These are phyloP conservation scores for Xylaria acuta DNA, from an alignment of 495 filamentous ascomycete species.

Conservation along the genomic window DNA sequence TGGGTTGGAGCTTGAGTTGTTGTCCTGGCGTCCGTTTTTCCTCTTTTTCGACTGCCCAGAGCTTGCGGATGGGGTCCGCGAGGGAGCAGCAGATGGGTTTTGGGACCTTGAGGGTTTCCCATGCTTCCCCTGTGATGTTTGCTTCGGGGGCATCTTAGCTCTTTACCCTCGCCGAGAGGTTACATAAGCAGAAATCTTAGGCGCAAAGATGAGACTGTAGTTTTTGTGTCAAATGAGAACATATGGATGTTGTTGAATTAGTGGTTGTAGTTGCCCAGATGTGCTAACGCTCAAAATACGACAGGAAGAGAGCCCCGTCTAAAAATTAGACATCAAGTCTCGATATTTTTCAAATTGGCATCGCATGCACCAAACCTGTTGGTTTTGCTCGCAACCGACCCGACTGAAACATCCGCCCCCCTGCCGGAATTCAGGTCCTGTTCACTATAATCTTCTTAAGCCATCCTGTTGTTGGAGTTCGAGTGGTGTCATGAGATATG, in stretches of 20 bases:
- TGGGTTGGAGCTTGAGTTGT: constrained; percentile 51
- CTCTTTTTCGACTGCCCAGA: constrained; percentile 32
- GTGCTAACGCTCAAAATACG: neutral
- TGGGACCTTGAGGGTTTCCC: constrained; percentile 16
- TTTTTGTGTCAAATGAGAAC: neutral
- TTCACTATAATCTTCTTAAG: neutral
- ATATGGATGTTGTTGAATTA: neutral
- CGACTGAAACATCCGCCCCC: neutral
- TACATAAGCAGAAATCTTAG: neutral
- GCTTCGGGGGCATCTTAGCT: constrained; percentile 35
- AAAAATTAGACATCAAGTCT: neutral
- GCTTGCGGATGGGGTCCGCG: neutral
- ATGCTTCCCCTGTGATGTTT: constrained; percentile 27
- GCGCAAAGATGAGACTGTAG: neutral
- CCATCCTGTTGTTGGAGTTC: neutral
- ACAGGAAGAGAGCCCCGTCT: neutral
- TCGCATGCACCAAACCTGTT: neutral
- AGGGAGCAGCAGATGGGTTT: neutral
- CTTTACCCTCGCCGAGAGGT: neutral
- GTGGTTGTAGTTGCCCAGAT: too few species aligned
- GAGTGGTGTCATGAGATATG: neutral
- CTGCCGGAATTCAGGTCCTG: neutral
- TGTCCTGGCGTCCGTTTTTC: constrained; percentile 29
- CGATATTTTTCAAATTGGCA: neutral
- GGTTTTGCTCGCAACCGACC: neutral